Conservation (phyloP, 139 green algal genomes). For the Haematococcus lacustris region DNA sequence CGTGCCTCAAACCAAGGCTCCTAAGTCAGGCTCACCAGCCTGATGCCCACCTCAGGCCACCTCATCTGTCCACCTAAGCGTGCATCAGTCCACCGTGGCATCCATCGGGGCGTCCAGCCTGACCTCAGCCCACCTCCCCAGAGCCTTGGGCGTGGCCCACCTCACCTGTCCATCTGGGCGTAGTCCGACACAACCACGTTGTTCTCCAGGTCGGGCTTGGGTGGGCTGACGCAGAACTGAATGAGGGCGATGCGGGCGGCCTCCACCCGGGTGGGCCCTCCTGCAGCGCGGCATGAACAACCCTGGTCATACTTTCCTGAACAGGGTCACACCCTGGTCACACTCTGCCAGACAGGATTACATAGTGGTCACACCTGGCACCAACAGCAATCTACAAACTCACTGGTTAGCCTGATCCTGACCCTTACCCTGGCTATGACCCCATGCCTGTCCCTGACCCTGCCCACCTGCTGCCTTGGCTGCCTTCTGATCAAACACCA, state of each 20-base stretch:
- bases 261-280: constrained; percentile 55
- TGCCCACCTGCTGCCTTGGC: constrained; percentile 82
- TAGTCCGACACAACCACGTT: constrained; percentile 94
- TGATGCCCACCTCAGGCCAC: not conserved
- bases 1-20: not conserved
- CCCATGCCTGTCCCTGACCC: too few relatives aligned
- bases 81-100: not conserved
- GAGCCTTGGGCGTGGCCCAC: too few relatives aligned
- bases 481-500: constrained; percentile 95
- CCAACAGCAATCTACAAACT: too few relatives aligned
- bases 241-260: constrained; percentile 95
- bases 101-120: too few relatives aligned
- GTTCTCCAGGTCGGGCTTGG: constrained; percentile 98
- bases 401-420: too few relatives aligned
- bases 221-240: constrained; percentile 90
- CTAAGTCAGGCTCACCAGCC: not conserved
- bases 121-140: too few relatives aligned
- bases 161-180: constrained; percentile 57
- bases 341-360: too few relatives aligned
- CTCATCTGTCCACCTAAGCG: not conserved
- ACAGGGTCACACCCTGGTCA: too few relatives aligned
- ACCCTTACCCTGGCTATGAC: too few relatives aligned
- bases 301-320: too few relatives aligned
- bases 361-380: too few relatives aligned
- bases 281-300: too few relatives aligned